phyloP scores from a whole-genome alignment of 257 asterid species.

The Solanum ahanhuiri region DNA sequence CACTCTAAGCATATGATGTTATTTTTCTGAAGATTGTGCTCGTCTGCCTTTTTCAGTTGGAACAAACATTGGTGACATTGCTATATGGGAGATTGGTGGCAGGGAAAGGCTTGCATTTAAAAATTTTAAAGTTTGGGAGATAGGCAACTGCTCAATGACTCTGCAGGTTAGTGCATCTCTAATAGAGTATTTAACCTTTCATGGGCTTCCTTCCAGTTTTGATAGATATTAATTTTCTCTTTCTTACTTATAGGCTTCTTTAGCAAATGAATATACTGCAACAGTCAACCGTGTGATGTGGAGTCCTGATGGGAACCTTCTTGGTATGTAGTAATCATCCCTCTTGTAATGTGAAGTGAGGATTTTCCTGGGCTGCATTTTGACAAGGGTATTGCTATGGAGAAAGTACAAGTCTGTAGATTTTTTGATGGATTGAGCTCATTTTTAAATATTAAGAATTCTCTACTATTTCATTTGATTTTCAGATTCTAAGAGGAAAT shows the following conservation, averaged over 20 bases:
- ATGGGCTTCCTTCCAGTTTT: background rate
- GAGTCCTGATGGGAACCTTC: conserved; percentile 52
- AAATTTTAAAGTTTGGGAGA: conserved; percentile 56
- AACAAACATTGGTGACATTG: conserved; percentile 47
- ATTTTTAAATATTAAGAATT: background rate
- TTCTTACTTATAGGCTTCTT: conserved; percentile 33
- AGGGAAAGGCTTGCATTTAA: conserved; percentile 31
- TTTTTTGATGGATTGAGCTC: background rate
- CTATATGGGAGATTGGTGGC: conserved; percentile 49
- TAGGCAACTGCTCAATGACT: conserved; percentile 35
- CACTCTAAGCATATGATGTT: background rate
- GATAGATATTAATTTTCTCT: background rate
- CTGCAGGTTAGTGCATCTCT: conserved; percentile 34
- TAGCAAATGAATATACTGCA: conserved; percentile 45
- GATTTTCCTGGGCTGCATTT: background rate
- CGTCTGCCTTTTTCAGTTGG: conserved; percentile 35
- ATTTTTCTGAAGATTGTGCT: background rate
- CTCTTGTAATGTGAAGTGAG: background rate
- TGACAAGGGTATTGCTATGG: background rate
- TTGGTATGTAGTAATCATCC: conserved; percentile 25
- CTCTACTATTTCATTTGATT: background rate
- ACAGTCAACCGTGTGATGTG: conserved; percentile 58
- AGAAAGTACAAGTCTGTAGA: background rate
- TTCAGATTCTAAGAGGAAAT: background rate
- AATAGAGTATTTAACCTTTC: background rate